A percentile compares a stretch with the other conserved stretches of the same genome.
Conservation (phyloP, 1,284 basidiomycete genomes). For the Cutaneotrichosporon daszewskae region DNA sequence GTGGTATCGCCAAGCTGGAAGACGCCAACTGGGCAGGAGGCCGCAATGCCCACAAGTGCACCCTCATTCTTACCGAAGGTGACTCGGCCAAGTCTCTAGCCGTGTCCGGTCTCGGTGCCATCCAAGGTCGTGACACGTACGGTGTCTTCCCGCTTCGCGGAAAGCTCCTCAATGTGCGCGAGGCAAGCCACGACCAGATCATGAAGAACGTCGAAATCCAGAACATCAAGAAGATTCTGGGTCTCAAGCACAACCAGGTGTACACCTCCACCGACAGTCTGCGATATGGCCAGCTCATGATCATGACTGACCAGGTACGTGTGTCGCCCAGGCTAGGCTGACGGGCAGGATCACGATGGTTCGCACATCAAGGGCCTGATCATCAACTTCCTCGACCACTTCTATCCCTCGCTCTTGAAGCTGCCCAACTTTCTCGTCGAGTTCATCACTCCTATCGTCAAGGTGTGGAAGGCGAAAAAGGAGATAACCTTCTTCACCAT, state of each 20-base stretch:
- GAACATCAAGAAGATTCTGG: conserved; percentile 97
- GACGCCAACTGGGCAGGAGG: conserved; percentile 98
- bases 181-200: conserved; percentile 91
- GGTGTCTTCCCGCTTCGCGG: conserved; percentile 97
- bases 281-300: conserved; percentile 95
- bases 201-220: conserved; percentile 98
- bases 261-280: conserved; percentile 68
- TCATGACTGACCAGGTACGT: conserved; percentile 96
- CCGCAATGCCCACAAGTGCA: conserved; percentile 72
- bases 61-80: conserved; percentile 96
- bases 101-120: conserved; percentile 87
- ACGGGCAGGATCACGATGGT: conserved; percentile 90
- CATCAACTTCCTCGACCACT: conserved; percentile 97
- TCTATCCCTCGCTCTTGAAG: conserved; percentile 90
- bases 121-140: conserved; percentile 85
- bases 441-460: conserved; percentile 97
- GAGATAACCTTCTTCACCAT: conserved; percentile 92
- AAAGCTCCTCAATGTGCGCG: conserved; percentile 95
- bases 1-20: conserved; percentile 87
- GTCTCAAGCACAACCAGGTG: conserved; percentile 87
- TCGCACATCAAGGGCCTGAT: conserved; percentile 99
- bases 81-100: conserved; percentile 98
- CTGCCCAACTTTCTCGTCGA: conserved; percentile 92
- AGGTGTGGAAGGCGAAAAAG: conserved; percentile 77
- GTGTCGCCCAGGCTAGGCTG: conserved; percentile 5